Evolutionary conservation across 805 yeast genomes (phyloP).

Genomic region (Limtongozyma cylindracea): DNA sequence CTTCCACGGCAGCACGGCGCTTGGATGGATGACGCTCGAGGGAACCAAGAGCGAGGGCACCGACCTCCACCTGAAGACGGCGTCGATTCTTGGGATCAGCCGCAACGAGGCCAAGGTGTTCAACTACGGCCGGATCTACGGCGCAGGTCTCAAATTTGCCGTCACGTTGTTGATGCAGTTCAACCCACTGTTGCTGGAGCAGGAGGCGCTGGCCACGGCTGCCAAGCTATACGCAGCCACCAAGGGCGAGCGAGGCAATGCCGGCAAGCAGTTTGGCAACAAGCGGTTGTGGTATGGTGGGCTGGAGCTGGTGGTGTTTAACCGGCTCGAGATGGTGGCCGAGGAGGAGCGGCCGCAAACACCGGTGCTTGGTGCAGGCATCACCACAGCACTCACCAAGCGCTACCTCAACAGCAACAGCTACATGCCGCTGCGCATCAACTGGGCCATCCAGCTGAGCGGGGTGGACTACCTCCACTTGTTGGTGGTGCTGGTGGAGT

Average conservation of each 20-base stretch:
- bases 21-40: constrained; percentile 98
- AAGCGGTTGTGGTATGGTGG: constrained; percentile 55
- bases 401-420: constrained; percentile 34
- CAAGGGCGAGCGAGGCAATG: constrained; percentile 29
- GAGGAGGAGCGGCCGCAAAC: constrained; percentile 60
- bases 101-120: constrained; percentile 86
- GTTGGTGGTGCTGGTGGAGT: constrained; percentile 68
- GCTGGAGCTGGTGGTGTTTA: constrained; percentile 78
- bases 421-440: constrained; percentile 74
- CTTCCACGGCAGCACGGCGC: constrained; percentile 85
- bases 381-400: constrained; percentile 58
- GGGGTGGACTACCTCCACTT: constrained; percentile 93
- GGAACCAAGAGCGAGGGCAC: constrained; percentile 85
- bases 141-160: constrained; percentile 90
- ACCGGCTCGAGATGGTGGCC: constrained; percentile 71
- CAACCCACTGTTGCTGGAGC: constrained; percentile 42
- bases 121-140: constrained; percentile 92
- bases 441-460: constrained; percentile 96
- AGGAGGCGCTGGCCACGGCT: constrained; percentile 43
- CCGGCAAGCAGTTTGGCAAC: constrained; percentile 4
- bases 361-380: constrained; percentile 83
- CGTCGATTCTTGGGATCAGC: constrained; percentile 66
- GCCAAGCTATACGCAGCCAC: constrained; percentile 50
- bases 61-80: constrained; percentile 87
- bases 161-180: constrained; percentile 62